Base-by-base conservation (phyloP, 257 asterid genomes). In the Solanum virginianum region DNA sequence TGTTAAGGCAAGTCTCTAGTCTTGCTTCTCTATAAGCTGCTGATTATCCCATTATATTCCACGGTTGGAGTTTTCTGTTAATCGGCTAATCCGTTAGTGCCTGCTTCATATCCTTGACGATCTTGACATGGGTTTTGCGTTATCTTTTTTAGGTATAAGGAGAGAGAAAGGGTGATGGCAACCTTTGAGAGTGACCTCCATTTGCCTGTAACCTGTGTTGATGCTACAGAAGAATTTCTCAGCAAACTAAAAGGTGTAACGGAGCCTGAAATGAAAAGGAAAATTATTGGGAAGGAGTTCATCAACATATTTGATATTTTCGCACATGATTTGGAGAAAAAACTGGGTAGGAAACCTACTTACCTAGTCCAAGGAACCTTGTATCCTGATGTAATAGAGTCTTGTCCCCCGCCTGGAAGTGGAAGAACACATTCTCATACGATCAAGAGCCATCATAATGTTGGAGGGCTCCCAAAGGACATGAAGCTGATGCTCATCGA, bases 341-440 rank as follows among this genome's bases (percentile, higher is more conserved):
- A 91, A 63, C 84, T 92, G n/a, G 98, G 98, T 18, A 94, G 66
- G 79, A 93, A 87, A 60, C 98, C 98, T 45, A 74, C 91, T 80
- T 97, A 91, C 89, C 89, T 95, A 85, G 98, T 95, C 88, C 99
- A 97, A 90, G 99, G 99, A 87, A 97, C 99, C 12, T 86, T 97
- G 90, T 97, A 97, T 82, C 99, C 99, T 43, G 99, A 97, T 85
- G 96, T 97, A 86, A 97, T 97, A 53, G 98, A 97, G 88, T 97
- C 99, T 55, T 97, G 98, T 87, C 98, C 98, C 1, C 99, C 99
- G 63, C 99, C 99, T 74, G 99, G 99, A 86, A 97, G 95, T 86
- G 98, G 97, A 85, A 92, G 94, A 86, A 93, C 98, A 43, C 99
- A 95, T 92, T 97, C 99, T 36, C 99, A 97, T 88, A 97, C 99